phyloP scores from a whole-genome alignment of 352 stramenopile species.

The Pythium plurisporium region DNA sequence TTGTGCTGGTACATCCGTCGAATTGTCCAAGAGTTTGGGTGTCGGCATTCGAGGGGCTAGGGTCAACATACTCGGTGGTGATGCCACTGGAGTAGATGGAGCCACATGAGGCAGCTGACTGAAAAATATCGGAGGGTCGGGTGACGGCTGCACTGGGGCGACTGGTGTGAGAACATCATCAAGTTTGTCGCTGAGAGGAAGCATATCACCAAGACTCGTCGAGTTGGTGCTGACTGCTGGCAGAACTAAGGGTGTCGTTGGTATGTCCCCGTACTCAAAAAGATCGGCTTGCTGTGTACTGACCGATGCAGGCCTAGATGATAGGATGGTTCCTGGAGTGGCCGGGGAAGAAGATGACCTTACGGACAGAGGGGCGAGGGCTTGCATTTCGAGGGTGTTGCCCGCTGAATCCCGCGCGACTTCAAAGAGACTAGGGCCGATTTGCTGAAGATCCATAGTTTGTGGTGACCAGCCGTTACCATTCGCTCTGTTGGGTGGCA shows the following conservation, averaged over 20 bases:
- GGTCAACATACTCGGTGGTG: too few relatives aligned
- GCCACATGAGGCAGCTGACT: too few relatives aligned
- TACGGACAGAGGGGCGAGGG: background rate
- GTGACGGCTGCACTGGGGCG: too few relatives aligned
- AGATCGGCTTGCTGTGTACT: conserved; percentile 10
- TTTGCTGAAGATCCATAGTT: background rate
- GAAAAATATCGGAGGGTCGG: too few relatives aligned
- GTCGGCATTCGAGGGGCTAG: background rate
- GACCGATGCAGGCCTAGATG: background rate
- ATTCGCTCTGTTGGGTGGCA: background rate
- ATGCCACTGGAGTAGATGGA: too few relatives aligned
- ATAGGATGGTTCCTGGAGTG: background rate
- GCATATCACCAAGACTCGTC: background rate
- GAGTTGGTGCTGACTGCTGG: background rate
- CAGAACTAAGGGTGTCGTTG: background rate
- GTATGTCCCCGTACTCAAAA: conserved; percentile 25
- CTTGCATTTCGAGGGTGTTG: background rate
- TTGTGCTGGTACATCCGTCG: background rate
- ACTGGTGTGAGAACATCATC: background rate
- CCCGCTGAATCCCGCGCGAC: background rate
- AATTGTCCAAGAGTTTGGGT: background rate
- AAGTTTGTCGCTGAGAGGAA: background rate
- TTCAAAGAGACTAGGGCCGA: conserved; percentile 11
- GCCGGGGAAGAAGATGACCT: background rate
- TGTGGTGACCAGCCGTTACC: background rate